These are phyloP conservation scores for Phellopilus nigrolimitatus DNA, from an alignment of 1,284 basidiomycete genomes.

Conservation along the genomic window DNA sequence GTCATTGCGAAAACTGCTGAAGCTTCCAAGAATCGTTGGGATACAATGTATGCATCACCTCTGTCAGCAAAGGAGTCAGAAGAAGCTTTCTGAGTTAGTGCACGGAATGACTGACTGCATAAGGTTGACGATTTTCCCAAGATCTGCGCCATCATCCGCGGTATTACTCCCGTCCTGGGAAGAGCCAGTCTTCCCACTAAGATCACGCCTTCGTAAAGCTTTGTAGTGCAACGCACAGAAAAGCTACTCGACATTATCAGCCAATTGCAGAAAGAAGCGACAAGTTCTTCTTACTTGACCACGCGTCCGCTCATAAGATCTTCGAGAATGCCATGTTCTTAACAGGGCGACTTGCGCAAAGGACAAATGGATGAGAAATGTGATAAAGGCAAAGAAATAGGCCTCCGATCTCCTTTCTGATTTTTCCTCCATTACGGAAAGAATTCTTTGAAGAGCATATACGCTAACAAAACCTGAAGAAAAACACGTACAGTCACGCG, in stretches of 20 bases:
- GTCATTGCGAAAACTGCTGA: constrained; percentile 66
- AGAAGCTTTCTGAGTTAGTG: constrained; percentile 6
- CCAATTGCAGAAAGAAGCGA: neutral
- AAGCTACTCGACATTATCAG: constrained; percentile 32
- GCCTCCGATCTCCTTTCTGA: constrained; percentile 50
- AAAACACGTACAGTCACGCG: constrained; percentile 24
- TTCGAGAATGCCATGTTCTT: constrained; percentile 58
- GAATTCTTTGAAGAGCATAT: constrained; percentile 57
- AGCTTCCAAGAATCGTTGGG: constrained; percentile 69
- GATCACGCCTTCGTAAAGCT: constrained; percentile 56
- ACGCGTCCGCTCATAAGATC: constrained; percentile 62
- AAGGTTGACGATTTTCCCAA: constrained; percentile 69
- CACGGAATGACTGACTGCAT: constrained; percentile 51
- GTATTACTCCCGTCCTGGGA: constrained; percentile 38
- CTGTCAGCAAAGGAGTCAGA: constrained; percentile 30
- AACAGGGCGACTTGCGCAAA: constrained; percentile 67
- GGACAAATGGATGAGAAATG: constrained; percentile 63
- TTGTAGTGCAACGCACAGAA: constrained; percentile 73
- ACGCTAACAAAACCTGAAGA: constrained; percentile 51
- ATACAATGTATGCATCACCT: constrained; percentile 66
- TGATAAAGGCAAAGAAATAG: constrained; percentile 63
- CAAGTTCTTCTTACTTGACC: constrained; percentile 32
- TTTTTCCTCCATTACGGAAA: constrained; percentile 40
- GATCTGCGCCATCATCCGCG: constrained; percentile 42
- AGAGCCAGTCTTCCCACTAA: constrained; percentile 45